Conservation (phyloP, 228 moss, liverwort and hornwort species). For the Sphagnum magellanicum region DNA sequence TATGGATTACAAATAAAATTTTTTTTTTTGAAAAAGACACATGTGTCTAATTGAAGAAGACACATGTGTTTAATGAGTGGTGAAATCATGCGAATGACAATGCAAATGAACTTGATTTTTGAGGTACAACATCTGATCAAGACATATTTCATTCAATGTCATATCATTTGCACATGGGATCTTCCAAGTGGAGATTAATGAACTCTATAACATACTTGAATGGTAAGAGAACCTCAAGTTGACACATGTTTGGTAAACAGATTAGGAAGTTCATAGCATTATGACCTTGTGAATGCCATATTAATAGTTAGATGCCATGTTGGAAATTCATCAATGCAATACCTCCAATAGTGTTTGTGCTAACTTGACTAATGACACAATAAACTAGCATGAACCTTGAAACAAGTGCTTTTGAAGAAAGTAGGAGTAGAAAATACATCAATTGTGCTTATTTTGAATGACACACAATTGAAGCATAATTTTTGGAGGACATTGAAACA, state of each 20-base stretch:
- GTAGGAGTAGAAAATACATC: slow-evolving; percentile 53
- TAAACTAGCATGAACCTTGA: not conserved
- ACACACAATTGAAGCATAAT: slow-evolving; percentile 70
- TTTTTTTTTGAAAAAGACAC: too few relatives aligned
- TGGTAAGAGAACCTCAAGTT: slow-evolving; percentile 90
- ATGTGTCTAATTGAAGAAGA: too few relatives aligned
- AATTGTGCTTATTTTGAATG: slow-evolving; percentile 58
- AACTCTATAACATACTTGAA: slow-evolving; percentile 53
- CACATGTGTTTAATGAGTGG: slow-evolving; percentile 64
- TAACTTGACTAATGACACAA: too few relatives aligned
- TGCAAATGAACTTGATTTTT: slow-evolving; percentile 56
- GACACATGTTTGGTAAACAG: not conserved
- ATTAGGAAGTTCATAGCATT: not conserved
- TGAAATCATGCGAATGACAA: slow-evolving; percentile 69
- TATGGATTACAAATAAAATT: too few relatives aligned
- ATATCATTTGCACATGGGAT: slow-evolving; percentile 10
- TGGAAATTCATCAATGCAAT: too few relatives aligned
- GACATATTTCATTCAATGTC: too few relatives aligned
- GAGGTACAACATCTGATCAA: slow-evolving; percentile 21
- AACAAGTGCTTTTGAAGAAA: slow-evolving; percentile 47
- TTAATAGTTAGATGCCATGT: too few relatives aligned
- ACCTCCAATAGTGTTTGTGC: too few relatives aligned
- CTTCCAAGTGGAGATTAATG: slow-evolving; percentile 76
- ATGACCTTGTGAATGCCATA: too few relatives aligned
- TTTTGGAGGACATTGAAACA: slow-evolving; percentile 9